These are phyloP conservation scores for Lactarius trivialis DNA, from an alignment of 768 basidiomycete species.

Conservation along the genomic window DNA sequence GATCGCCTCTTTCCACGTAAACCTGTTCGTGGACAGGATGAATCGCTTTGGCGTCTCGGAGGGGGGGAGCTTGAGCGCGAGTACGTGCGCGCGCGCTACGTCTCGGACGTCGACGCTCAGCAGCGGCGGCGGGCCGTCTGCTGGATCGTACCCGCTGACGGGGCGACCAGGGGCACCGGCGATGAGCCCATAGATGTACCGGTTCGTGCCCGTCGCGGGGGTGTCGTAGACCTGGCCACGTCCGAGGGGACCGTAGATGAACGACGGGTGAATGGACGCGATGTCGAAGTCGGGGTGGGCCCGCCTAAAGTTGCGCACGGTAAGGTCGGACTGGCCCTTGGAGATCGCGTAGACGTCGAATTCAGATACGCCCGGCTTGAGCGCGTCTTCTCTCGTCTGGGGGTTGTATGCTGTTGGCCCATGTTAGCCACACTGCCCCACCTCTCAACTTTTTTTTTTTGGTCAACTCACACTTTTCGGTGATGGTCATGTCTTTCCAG, in stretches of 20 bases:
- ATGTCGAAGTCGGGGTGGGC: slow-evolving; percentile 27
- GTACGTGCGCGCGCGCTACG: slow-evolving; percentile 30
- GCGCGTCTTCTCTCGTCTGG: slow-evolving; percentile 29
- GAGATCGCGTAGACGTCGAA: slow-evolving; percentile 33
- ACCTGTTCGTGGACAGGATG: slow-evolving; percentile 25
- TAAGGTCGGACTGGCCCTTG: slow-evolving; percentile 31
- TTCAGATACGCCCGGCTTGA: slow-evolving; percentile 22
- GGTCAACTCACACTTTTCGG: slow-evolving; percentile 2
- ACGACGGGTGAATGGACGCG: slow-evolving; percentile 29
- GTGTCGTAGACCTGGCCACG: slow-evolving; percentile 23
- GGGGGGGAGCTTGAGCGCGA: slow-evolving; percentile 23
- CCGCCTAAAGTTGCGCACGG: slow-evolving; percentile 26
- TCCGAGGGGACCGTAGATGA: slow-evolving; percentile 28
- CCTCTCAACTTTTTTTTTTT: not conserved
- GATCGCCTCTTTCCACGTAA: slow-evolving; percentile 28
- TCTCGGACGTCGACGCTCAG: slow-evolving; percentile 29
- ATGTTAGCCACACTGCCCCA: not conserved
- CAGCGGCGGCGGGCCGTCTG: slow-evolving; percentile 17
- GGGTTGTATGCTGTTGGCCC: slow-evolving; percentile 32
- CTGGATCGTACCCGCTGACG: slow-evolving; percentile 18
- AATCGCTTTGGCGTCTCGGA: slow-evolving; percentile 20
- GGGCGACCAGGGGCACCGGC: slow-evolving; percentile 18
- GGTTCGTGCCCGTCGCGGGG: slow-evolving; percentile 24
- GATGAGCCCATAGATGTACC: slow-evolving; percentile 26
- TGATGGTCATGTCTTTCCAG: not conserved